Base-by-base conservation (phyloP, 2,329 filamentous ascomycete genomes). In the Arthrobotrys conoides region DNA sequence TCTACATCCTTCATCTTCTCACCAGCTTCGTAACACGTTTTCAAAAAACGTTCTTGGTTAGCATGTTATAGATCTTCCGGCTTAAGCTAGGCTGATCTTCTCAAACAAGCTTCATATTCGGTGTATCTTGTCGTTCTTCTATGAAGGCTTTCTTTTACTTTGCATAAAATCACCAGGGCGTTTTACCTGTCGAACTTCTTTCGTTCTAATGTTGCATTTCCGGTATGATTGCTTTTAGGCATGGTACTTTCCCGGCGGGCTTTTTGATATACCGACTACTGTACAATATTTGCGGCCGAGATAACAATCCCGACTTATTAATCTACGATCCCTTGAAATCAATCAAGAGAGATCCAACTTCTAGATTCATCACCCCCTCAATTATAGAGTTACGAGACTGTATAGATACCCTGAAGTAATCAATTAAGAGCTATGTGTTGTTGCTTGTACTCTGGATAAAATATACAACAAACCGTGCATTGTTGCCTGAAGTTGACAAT, bases 161-260 rank as follows among this genome's bases (percentile, higher is more conserved):
- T 61, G 80, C 46, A 36, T 70, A 10, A 59, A 49, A 48, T 24
- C 76, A 90, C 88, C 89, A 80, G 89, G 57, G 73, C 73, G 73
- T 77, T 77, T 77, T 63, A 70, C 44, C 16, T 57, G 38, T 57
- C 36, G 8, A 24, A 30, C 22, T 30, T 71, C 22, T 48, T n/a
- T 59, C 55, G n/a, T 67, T 55, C 33, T 49, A 22, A 57, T 71
- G 73, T 71, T 59, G 55, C 46, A 76, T 75, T 71, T 44, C 20
- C 16, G 59, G 30, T 59, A 61, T 49, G 38, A 41, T 44, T 61
- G 61, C 6, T 68, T 53, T 70, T 46, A 68, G 49, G 66, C 38
- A 20, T 44, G 8, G 9, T 59, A 51, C 24, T 48, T 33, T 14
- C 24, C 33, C 64, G 65, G 61, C 36, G 41, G 49, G 49, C 41